phyloP scores from a whole-genome alignment of 768 basidiomycete genomes.

The Lenzites betulinus region DNA sequence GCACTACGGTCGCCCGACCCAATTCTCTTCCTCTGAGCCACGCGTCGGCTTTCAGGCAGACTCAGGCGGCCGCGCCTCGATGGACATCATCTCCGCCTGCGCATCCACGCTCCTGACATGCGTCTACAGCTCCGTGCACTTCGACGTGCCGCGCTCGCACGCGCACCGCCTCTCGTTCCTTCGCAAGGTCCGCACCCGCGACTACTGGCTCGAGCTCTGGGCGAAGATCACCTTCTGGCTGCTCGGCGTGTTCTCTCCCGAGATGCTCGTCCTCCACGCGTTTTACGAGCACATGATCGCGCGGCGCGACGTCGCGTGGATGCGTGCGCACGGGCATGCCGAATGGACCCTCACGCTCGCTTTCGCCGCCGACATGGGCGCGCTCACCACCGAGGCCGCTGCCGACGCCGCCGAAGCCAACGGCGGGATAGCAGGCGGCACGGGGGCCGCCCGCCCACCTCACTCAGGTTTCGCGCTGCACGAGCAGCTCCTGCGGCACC shows the following conservation, averaged over 20 bases:
- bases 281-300: constrained; percentile 22
- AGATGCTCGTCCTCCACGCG: constrained; percentile 24
- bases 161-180: constrained; percentile 13
- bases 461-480: constrained; percentile 20
- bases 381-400: background rate
- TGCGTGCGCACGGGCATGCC: constrained; percentile 18
- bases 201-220: constrained; percentile 24
- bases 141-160: constrained; percentile 19
- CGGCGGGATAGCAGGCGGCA: too few relatives aligned
- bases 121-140: constrained; percentile 22
- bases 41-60: constrained; percentile 15
- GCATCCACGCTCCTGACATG: constrained; percentile 19
- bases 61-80: constrained; percentile 8
- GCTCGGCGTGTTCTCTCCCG: constrained; percentile 19
- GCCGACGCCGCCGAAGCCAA: too few relatives aligned
- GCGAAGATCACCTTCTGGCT: constrained; percentile 21
- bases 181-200: constrained; percentile 9
- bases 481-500: constrained; percentile 9
- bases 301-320: constrained; percentile 20
- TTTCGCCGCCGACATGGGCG: constrained; percentile 22
- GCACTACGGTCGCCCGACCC: constrained; percentile 14
- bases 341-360: constrained; percentile 16
- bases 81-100: constrained; percentile 20
- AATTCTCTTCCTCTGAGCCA: constrained; percentile 18
- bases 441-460: background rate